Evolutionary conservation across 2,329 filamentous ascomycete species (phyloP).

Genomic region (Passalora sequoiae): DNA sequence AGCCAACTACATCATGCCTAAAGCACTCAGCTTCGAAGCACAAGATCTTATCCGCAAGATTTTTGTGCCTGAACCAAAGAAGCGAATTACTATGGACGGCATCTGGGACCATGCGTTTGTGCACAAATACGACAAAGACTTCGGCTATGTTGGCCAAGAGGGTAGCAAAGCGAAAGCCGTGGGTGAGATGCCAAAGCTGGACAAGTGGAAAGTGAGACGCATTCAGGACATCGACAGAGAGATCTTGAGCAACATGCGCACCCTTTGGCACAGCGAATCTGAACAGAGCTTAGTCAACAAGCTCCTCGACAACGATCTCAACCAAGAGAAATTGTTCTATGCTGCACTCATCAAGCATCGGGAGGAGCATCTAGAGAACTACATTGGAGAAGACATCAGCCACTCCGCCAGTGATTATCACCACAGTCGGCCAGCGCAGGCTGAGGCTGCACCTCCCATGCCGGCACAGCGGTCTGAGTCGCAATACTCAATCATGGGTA

Average conservation of each 20-base stretch:
- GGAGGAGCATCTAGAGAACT: slow-evolving; percentile 81
- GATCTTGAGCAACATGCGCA: slow-evolving; percentile 77
- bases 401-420: slow-evolving; percentile 91
- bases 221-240: slow-evolving; percentile 70
- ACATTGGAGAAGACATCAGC: slow-evolving; percentile 62
- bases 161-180: slow-evolving; percentile 45
- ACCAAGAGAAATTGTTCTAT: slow-evolving; percentile 93
- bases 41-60: slow-evolving; percentile 74
- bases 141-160: slow-evolving; percentile 60
- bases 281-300: slow-evolving; percentile 66
- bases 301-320: slow-evolving; percentile 54
- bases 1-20: slow-evolving; percentile 46
- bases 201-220: slow-evolving; percentile 58
- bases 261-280: slow-evolving; percentile 82
- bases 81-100: slow-evolving; percentile 70
- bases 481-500: slow-evolving; percentile 53
- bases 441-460: slow-evolving; percentile 33
- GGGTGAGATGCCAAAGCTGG: slow-evolving; percentile 52
- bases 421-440: slow-evolving; percentile 52
- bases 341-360: slow-evolving; percentile 75
- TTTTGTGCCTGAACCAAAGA: slow-evolving; percentile 69
- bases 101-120: slow-evolving; percentile 88
- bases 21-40: slow-evolving; percentile 58
- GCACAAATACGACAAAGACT: slow-evolving; percentile 67
- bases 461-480: slow-evolving; percentile 46